Evolutionary conservation across 2,329 filamentous ascomycete species (phyloP), one percentile per base, ranked within the genome.

Genomic region (Fusarium hainanense): DNA sequence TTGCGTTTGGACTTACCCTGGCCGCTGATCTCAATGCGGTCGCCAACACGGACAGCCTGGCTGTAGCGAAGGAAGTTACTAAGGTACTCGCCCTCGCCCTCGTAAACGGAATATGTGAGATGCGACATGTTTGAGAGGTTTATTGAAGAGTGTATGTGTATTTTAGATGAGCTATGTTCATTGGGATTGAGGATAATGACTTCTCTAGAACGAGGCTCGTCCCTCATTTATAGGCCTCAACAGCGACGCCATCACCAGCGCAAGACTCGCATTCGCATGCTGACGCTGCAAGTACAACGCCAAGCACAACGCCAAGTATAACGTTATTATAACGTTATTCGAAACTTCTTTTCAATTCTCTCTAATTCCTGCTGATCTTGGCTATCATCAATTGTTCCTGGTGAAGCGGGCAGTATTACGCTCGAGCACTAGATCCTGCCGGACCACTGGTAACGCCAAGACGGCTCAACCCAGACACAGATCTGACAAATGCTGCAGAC

Each of bases 41-140:
- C 80, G 1, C 82, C 84, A 13, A 86, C 74, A 8, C 84, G 80
- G n/a, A 85, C 82, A 0, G 83, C 80, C 59, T 87, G 85, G 55
- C 75, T 83, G 72, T 86, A 87, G 44, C 75, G 59, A 27, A 79
- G 78, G 1, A 63, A 18, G 4, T 76, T 70, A 18, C 81, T 54
- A 16, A 72, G 61, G 13, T 67, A 70, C 54, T 82, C 60, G n/a
- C 75, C 77, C 16, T 63, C 63, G 13, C 71, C 77, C 3, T 69
- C 59, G 51, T 79, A 80, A 58, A 56, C 54, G 37, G 71, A 73
- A 52, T 76, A 80, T 58, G 69, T 70, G 30, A 79, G 72, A 10
- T 72, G 57, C 14, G 78, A 77, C 78, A 79, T 79, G 6, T 7
- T 59, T 12, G 2, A 0, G 2, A 9, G 5, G 2, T 12, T 32